Evolutionary conservation across 805 yeast genomes (phyloP).

Genomic region (Saccharomyces kudriavzevii): DNA sequence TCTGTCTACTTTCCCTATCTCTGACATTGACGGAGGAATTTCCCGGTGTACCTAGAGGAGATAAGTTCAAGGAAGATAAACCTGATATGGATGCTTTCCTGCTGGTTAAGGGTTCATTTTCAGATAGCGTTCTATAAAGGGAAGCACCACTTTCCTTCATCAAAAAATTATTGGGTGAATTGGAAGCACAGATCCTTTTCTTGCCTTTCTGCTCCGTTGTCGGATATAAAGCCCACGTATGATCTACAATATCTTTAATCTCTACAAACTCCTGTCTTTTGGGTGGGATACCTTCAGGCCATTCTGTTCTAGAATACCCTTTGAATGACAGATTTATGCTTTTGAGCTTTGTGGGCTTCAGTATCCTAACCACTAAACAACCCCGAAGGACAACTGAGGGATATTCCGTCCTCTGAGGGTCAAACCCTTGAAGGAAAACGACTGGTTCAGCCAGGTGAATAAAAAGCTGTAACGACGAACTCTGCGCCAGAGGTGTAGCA

Average conservation of each 20-base stretch:
- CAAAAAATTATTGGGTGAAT: conserved; percentile 10
- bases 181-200: conserved; percentile 4
- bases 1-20: conserved; percentile 3
- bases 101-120: conserved; percentile 1
- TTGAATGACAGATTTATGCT: conserved; percentile 50
- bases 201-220: conserved; percentile 37
- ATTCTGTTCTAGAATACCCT: conserved; percentile 74
- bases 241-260: conserved; percentile 55
- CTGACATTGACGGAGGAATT: not conserved
- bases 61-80: conserved; percentile 25
- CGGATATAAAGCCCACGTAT: conserved; percentile 85
- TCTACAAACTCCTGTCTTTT: conserved; percentile 63
- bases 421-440: conserved; percentile 76
- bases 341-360: conserved; percentile 67
- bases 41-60: conserved; percentile 5
- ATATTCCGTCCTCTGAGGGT: conserved; percentile 49
- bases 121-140: conserved; percentile 18
- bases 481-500: conserved; percentile 46
- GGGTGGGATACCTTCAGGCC: conserved; percentile 99
- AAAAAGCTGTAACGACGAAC: conserved; percentile 61
- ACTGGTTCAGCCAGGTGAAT: conserved; percentile 73
- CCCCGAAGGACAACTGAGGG: conserved; percentile 83
- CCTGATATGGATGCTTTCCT: conserved; percentile 4
- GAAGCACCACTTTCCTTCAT: conserved; percentile 20
- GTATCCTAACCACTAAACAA: conserved; percentile 56